Percentiles rank a stretch among this genome's conserved stretches.
These are phyloP conservation scores for Lecanosticta acicola DNA, from an alignment of 2,329 filamentous ascomycete species.

Conservation along the genomic window DNA sequence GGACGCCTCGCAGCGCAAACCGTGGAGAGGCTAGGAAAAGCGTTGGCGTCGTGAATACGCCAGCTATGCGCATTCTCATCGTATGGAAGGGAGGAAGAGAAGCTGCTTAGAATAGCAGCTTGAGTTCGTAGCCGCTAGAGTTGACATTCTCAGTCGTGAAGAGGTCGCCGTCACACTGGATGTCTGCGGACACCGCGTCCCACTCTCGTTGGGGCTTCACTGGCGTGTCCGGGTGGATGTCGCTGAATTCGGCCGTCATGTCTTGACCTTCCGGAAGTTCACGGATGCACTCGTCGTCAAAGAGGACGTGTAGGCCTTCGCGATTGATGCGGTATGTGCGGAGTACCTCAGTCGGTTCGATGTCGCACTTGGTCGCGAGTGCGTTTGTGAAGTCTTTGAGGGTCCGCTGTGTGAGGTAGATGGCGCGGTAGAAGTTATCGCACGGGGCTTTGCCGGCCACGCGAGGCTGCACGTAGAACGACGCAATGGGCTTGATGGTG, in stretches of 20 bases:
- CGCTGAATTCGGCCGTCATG: conserved; percentile 67
- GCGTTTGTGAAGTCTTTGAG: conserved; percentile 66
- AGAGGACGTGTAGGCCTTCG: conserved; percentile 71
- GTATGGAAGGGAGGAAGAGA: background rate
- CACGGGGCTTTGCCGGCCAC: conserved; percentile 45
- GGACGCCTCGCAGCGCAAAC: background rate
- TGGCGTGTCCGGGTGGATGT: conserved; percentile 47
- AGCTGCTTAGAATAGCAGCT: conserved; percentile 40
- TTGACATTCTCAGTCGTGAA: conserved; percentile 39
- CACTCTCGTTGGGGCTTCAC: conserved; percentile 47
- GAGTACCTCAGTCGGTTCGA: conserved; percentile 66
- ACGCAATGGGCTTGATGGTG: conserved; percentile 70
- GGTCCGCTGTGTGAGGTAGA: conserved; percentile 77
- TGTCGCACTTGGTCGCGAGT: conserved; percentile 71
- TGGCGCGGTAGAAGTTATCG: conserved; percentile 68
- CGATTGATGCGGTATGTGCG: conserved; percentile 67
- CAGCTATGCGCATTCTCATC: background rate
- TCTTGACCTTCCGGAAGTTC: conserved; percentile 87
- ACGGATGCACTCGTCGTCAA: conserved; percentile 84
- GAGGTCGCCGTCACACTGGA: conserved; percentile 46
- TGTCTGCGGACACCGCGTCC: conserved; percentile 45
- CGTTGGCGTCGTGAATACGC: no score
- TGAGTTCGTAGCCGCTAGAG: conserved; percentile 45
- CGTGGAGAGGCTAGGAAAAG: no score
- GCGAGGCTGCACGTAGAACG: conserved; percentile 71